Evolutionary conservation across 495 filamentous ascomycete genomes (phyloP).

Genomic region (Penicillium arizonense): DNA sequence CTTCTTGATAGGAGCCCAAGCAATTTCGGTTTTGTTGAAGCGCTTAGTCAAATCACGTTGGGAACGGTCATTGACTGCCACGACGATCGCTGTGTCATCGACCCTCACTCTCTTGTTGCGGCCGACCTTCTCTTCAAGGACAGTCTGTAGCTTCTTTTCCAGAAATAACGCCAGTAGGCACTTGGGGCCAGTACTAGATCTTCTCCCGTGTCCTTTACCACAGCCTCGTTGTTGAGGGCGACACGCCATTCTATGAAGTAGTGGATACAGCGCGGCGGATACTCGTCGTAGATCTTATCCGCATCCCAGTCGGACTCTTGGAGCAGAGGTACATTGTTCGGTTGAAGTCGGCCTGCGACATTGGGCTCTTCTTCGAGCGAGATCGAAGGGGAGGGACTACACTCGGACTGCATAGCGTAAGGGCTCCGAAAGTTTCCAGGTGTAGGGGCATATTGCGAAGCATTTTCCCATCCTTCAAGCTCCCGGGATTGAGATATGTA

Average conservation of each 20-base stretch:
- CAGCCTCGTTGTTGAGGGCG: slow-evolving; percentile 24
- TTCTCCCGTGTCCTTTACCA: slow-evolving; percentile 26
- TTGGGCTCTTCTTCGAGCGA: too few species aligned
- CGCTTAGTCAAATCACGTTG: slow-evolving; percentile 15
- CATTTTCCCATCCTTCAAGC: too few species aligned
- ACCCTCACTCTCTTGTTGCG: slow-evolving; percentile 1
- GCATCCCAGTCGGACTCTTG: neutral
- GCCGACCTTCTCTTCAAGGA: slow-evolving; percentile 1
- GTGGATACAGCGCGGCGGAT: slow-evolving; percentile 27
- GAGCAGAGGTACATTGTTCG: neutral
- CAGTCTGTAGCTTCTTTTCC: slow-evolving; percentile 2
- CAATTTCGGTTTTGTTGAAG: slow-evolving; percentile 7
- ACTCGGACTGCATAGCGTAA: too few species aligned
- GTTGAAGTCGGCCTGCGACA: too few species aligned
- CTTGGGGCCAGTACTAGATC: neutral
- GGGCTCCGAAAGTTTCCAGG: too few species aligned
- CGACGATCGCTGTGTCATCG: slow-evolving; percentile 4
- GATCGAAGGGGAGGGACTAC: too few species aligned
- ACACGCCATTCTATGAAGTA: slow-evolving; percentile 37
- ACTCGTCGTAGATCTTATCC: slow-evolving; percentile 21
- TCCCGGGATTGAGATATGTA: too few species aligned
- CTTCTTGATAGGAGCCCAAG: slow-evolving; percentile 10
- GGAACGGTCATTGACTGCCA: slow-evolving; percentile 14
- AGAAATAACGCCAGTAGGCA: slow-evolving; percentile 7
- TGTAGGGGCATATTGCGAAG: too few species aligned